Base-by-base conservation (phyloP, 2,329 filamentous ascomycete genomes). In the Cytospora piceicola region DNA sequence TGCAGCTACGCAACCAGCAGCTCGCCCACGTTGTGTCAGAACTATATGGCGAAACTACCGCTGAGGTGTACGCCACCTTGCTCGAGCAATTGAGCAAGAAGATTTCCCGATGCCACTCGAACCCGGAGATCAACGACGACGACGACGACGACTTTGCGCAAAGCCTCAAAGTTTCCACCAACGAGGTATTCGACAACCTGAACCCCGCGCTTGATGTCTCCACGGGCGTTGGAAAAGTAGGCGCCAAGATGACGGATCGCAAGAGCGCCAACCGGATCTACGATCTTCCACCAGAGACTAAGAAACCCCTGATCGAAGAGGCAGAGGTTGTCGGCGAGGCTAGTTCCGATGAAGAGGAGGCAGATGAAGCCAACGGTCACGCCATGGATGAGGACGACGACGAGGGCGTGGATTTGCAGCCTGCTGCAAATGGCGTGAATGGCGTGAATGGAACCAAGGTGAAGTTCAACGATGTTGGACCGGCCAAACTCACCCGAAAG, bases 1-100 rank as follows among this genome's bases (percentile, higher is more conserved):
- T 97, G 12, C 88, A 91, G 58, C 82, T 97, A 69, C 91, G 94
- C 64, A 97, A 93, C 72, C 85, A 89, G 69, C 87, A 88, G 24
- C 87, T 98, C 3, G 87, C 90, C 61, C 83, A 88, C n/a, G 85
- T 93, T 64, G 92, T 88, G 1, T 83, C 88, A 60, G 86, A 90
- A 61, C 82, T 85, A 36, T 84, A 95, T 24, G 91, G 93, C 54
- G 82, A 88, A 51, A 88, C 85, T 1, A 96, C 94, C 1, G 89
- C 90, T 0, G 84, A 89, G 67, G 87, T 98, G 1, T 98, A 97
- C 74, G 87, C 86, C 46, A 85, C 88, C 17, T 81, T 96, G 22
- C 82, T 98, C 15, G 83, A 85, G 61, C 83, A 88, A 11, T 77
- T 97, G 56, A 92, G 94, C 69, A 83, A 85, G 32, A 87, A 90